These are phyloP conservation scores for Sporobolomyces roseus DNA, from an alignment of 768 basidiomycete genomes.

Conservation along the genomic window DNA sequence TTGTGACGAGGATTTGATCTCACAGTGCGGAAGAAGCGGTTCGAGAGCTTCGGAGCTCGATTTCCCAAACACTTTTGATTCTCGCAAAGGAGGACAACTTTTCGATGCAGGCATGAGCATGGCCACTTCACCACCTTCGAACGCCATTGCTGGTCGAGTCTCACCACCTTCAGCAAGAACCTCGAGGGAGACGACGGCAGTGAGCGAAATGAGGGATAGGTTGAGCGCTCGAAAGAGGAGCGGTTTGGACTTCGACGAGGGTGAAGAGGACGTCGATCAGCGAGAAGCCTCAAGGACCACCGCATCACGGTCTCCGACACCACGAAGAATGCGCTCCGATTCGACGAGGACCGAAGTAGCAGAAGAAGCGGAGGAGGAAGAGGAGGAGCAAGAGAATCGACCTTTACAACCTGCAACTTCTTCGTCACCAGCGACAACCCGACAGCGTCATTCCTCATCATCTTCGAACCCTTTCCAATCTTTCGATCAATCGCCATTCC, in stretches of 20 bases:
- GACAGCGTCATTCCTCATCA: neutral
- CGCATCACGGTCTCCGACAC: too few species aligned
- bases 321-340: too few species aligned
- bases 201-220: too few species aligned
- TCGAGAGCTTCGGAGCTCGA: constrained; percentile 13
- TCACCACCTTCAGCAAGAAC: neutral
- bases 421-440: neutral
- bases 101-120: constrained; percentile 22
- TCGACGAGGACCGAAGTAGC: neutral
- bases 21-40: constrained; percentile 5
- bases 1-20: too few species aligned
- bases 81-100: constrained; percentile 30
- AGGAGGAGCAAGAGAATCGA: neutral
- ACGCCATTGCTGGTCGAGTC: neutral
- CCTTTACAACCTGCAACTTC: neutral
- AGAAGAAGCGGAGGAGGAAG: neutral
- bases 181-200: neutral
- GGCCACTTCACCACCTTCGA: neutral
- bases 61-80: constrained; percentile 33
- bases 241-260: too few species aligned
- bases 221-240: too few species aligned
- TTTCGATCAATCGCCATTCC: neutral
- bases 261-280: too few species aligned
- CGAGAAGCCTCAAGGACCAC: too few species aligned
- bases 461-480: neutral